Conservation (phyloP, 768 basidiomycete genomes). For the Amanita subjunquillea region DNA sequence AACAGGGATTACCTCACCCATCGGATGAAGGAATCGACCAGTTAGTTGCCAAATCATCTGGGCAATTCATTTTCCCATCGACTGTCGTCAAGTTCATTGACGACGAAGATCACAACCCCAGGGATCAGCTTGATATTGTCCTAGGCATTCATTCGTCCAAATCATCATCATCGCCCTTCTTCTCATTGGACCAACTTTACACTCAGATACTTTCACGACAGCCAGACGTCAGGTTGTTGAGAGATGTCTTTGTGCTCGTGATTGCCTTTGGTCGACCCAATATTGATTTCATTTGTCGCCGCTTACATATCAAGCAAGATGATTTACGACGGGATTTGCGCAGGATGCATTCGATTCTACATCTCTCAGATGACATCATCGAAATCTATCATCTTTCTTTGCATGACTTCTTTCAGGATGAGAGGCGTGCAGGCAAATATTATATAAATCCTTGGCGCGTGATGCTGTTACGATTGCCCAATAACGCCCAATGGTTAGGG, state of each 20-base stretch:
- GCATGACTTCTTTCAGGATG: not conserved
- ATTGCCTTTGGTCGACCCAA: not conserved
- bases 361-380: not conserved
- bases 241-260: not conserved
- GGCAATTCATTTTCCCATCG: not conserved
- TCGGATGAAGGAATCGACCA: not conserved
- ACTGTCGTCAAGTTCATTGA: not conserved
- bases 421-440: not conserved
- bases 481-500: not conserved
- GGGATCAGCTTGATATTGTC: not conserved
- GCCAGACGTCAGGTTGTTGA: not conserved
- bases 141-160: not conserved
- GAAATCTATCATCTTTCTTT: not conserved
- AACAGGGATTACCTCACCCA: not conserved
- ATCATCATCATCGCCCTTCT: not conserved
- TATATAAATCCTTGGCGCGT: not conserved
- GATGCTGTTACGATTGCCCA: not conserved
- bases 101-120: not conserved
- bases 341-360: too few relatives aligned
- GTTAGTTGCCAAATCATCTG: not conserved
- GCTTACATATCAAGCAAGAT: not conserved
- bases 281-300: not conserved
- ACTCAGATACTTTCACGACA: not conserved
- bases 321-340: not conserved
- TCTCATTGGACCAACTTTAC: not conserved